Percentiles rank a stretch among this genome's conserved stretches.
Conservation (phyloP, 1,284 basidiomycete genomes). For the Pulveroboletus sp. region DNA sequence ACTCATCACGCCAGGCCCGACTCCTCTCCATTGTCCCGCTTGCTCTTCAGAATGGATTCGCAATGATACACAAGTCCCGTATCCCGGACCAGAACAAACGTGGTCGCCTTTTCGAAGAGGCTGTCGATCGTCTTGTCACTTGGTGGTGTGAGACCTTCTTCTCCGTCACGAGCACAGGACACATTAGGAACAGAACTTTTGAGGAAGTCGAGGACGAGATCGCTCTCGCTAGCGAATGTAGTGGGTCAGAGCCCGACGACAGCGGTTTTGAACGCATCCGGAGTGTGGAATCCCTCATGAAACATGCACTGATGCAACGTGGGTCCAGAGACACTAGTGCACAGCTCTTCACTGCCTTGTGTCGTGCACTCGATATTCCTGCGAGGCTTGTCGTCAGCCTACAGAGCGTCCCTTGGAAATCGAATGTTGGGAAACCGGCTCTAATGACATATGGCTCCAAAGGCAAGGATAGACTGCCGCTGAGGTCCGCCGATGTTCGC, state of each 20-base stretch:
- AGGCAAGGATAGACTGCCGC: conserved; percentile 38
- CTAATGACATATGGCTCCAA: conserved; percentile 36
- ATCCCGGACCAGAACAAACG: conserved; percentile 79
- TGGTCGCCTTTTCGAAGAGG: conserved; percentile 82
- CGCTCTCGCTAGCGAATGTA: conserved; percentile 10
- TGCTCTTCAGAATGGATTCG: conserved; percentile 75
- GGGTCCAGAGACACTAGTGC: conserved; percentile 89
- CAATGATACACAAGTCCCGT: conserved; percentile 78
- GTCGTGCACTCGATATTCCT: conserved; percentile 85
- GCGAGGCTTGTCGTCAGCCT: conserved; percentile 87
- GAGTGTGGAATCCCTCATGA: conserved; percentile 84
- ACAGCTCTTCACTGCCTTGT: conserved; percentile 90
- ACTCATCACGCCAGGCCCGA: conserved; percentile 59
- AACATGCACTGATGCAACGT: conserved; percentile 76
- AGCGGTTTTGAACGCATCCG: conserved; percentile 70
- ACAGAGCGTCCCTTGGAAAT: conserved; percentile 88
- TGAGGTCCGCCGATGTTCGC: conserved; percentile 30
- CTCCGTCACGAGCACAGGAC: conserved; percentile 60
- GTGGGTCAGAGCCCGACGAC: conserved; percentile 50
- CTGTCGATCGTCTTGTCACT: conserved; percentile 68
- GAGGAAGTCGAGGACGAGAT: conserved; percentile 62
- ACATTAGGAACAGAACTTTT: conserved; percentile 74
- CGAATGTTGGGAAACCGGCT: conserved; percentile 50
- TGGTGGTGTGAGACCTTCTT: conserved; percentile 86
- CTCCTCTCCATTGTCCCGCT: conserved; percentile 84